Percentiles rank a stretch among this genome's conserved stretches.
Conservation (phyloP, 2,329 filamentous ascomycete genomes). For the Bipolaris sorokiniana region DNA sequence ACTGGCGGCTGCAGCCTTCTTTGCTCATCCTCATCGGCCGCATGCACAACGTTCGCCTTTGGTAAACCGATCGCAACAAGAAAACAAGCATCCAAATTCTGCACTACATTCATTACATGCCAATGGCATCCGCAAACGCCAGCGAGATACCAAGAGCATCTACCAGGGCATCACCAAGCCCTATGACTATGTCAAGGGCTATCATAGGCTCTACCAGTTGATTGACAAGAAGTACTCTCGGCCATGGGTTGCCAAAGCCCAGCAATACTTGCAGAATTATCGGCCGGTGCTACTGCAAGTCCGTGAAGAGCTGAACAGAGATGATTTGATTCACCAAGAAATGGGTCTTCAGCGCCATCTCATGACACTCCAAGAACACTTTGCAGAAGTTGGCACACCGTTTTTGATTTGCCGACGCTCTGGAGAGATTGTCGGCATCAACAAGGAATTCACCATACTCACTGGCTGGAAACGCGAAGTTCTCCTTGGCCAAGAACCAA, state of each 20-base stretch:
- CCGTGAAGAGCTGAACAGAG: conserved; percentile 82
- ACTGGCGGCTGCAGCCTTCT: conserved; percentile 43
- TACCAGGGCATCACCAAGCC: conserved; percentile 90
- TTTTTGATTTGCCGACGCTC: conserved; percentile 91
- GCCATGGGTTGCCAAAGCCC: conserved; percentile 80
- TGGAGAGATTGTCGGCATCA: conserved; percentile 91
- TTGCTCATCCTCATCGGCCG: conserved; percentile 42
- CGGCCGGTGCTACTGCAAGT: conserved; percentile 92
- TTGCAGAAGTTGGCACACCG: conserved; percentile 85
- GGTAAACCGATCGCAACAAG: conserved; percentile 34
- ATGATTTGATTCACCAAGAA: conserved; percentile 96
- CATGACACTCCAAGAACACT: conserved; percentile 90
- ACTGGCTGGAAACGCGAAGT: conserved; percentile 95
- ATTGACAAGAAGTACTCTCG: conserved; percentile 78
- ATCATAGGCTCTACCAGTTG: conserved; percentile 84
- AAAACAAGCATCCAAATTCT: conserved; percentile 34
- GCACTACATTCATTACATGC: conserved; percentile 42
- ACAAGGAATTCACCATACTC: conserved; percentile 94
- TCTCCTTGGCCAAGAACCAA: conserved; percentile 83
- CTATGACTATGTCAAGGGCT: conserved; percentile 88
- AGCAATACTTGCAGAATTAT: conserved; percentile 85
- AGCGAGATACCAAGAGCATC: conserved; percentile 78
- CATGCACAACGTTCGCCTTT: conserved; percentile 40
- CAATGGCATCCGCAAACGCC: conserved; percentile 55
- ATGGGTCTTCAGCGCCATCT: conserved; percentile 93